Base-by-base conservation (phyloP, 352 stramenopile genomes). In the Blastocystis sp. region DNA sequence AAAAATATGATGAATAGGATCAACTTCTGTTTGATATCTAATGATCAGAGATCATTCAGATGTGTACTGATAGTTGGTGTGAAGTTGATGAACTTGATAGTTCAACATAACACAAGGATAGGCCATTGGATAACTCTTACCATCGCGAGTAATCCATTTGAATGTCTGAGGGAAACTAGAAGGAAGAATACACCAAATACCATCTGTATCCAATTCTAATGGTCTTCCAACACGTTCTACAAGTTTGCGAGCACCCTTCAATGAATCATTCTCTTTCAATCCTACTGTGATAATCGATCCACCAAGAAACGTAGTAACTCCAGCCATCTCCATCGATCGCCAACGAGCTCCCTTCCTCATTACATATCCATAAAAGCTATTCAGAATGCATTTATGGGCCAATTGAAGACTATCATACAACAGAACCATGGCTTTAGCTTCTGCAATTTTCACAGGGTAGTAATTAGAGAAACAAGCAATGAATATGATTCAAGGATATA, bases 331-430 rank as follows among this genome's bases (percentile, higher is more conserved):
- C 95, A 99, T 99, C 0, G 94, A 98, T 77, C 97, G 93, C 97
- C 97, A 99, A 11, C 97, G 92, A 5, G 96, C 96, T 51, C 97
- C 97, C 85, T 98, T 98, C 35, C 97, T 92, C 96, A 99, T 99
- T 5, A 99, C 97, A 89, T 99, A 97, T 14, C 97, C 97, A 88
- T 99, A 99, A 88, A 99, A 99, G 37, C 92, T 94, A 89, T 99
- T 99, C 0, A 99, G 90, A 89, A 99, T 99, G 91, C 97, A 99
- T 90, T 99, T 99, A 91, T 99, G 97, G 4, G 97, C 97, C 24
- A 99, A 92, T 92, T 99, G 97, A 14, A 99, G 91, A 12, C 95
- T 98, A 88, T 99, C 97, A 89, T 98, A 98, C 0, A 95, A 90
- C 24, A 95, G 78, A 24, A 92, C 90, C 56, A 90, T 91, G 69